Conservation (phyloP, 2,329 filamentous ascomycete genomes). For the Pseudogymnoascus sp. region DNA sequence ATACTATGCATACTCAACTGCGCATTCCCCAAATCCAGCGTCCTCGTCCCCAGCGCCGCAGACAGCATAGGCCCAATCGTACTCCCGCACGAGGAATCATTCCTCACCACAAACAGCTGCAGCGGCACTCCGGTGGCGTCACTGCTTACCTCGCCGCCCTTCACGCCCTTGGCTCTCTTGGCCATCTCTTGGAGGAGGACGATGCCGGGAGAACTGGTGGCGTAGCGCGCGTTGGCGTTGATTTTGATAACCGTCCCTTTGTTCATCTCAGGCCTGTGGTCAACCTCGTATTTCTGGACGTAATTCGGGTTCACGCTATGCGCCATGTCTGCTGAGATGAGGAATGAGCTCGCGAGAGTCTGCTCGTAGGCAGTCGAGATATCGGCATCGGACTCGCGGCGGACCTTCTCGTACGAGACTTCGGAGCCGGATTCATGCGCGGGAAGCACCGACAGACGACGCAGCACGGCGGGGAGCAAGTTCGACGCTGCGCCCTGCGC, state of each 20-base stretch:
- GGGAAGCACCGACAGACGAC: constrained; percentile 74
- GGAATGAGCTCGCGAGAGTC: constrained; percentile 81
- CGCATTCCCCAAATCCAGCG: constrained; percentile 86
- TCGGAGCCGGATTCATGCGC: constrained; percentile 45
- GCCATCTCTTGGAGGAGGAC: constrained; percentile 87
- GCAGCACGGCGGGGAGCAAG: constrained; percentile 76
- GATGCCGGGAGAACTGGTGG: constrained; percentile 92
- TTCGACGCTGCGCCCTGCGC: constrained; percentile 93
- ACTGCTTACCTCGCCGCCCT: constrained; percentile 31
- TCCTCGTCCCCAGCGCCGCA: constrained; percentile 76
- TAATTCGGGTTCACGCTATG: constrained; percentile 97
- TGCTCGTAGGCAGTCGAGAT: constrained; percentile 83
- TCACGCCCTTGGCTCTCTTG: constrained; percentile 41
- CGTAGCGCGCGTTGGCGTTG: constrained; percentile 95
- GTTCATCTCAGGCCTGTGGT: constrained; percentile 92
- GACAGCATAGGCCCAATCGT: constrained; percentile 97
- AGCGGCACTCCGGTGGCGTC: constrained; percentile 59
- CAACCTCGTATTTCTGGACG: constrained; percentile 77
- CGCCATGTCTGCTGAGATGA: constrained; percentile 95
- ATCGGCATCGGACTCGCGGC: constrained; percentile 48
- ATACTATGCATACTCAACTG: constrained; percentile 97
- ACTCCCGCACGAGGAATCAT: constrained; percentile 88
- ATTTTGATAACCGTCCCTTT: constrained; percentile 94
- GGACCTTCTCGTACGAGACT: constrained; percentile 53
- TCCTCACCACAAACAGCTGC: constrained; percentile 92